Conservation (phyloP, 805 yeast genomes). For the Metschnikowia kunwiensis region DNA sequence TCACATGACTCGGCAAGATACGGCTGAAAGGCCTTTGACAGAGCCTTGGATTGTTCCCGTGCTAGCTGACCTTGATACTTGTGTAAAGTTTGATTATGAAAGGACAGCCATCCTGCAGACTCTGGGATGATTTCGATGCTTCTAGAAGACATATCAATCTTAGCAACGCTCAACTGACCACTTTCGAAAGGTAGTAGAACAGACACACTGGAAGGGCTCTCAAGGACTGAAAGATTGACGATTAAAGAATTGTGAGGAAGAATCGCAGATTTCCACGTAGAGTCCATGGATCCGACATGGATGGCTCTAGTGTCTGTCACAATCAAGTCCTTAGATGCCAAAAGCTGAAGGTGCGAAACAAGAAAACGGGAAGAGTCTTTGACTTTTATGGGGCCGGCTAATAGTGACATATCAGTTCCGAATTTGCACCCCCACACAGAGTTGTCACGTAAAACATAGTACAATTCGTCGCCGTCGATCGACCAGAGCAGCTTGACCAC, state of each 20-base stretch:
- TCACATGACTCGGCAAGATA: constrained; percentile 24
- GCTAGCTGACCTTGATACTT: constrained; percentile 12
- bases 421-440: constrained; percentile 15
- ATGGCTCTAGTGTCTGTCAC: constrained; percentile 12
- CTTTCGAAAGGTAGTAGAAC: constrained; percentile 12
- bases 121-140: constrained; percentile 1
- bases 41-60: constrained; percentile 17
- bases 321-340: not conserved
- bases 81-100: constrained; percentile 22
- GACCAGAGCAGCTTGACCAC: constrained; percentile 22
- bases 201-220: not conserved
- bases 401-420: not conserved
- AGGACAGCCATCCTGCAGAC: constrained; percentile 11
- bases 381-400: not conserved
- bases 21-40: constrained; percentile 14
- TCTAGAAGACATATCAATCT: not conserved
- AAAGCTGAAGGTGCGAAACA: constrained; percentile 12
- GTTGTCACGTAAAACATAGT: constrained; percentile 19
- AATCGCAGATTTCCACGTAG: not conserved
- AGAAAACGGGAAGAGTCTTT: constrained; percentile 14
- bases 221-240: constrained; percentile 6
- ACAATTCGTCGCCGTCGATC: constrained; percentile 6
- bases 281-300: constrained; percentile 1
- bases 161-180: constrained; percentile 11
- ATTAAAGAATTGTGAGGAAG: constrained; percentile 11